Evolutionary conservation across 192 early-diverging fungal species (phyloP).

Genomic region (Gaertneriomyces sp.): DNA sequence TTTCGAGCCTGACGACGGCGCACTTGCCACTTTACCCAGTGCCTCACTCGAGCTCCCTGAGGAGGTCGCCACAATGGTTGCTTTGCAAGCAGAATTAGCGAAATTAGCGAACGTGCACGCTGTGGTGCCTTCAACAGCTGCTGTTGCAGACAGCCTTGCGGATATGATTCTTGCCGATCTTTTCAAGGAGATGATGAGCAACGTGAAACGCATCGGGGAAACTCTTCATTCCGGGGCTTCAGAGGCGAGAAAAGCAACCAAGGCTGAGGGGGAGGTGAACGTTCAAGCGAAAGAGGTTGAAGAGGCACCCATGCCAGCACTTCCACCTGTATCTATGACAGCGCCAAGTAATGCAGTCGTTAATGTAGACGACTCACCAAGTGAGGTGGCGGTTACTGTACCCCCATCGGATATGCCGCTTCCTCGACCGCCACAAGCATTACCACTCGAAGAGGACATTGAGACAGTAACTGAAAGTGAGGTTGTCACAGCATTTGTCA

Average conservation of each 20-base stretch:
- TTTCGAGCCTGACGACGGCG: no score
- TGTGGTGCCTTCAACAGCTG: not conserved
- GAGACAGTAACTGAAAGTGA: not conserved
- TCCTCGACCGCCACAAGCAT: no score
- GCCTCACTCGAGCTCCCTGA: not conserved
- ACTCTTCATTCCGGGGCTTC: not conserved
- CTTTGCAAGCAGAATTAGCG: not conserved
- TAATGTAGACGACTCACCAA: no score
- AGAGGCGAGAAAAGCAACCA: not conserved
- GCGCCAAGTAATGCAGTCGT: no score
- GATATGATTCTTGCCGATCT: not conserved
- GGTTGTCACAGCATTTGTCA: not conserved
- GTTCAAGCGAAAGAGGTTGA: no score
- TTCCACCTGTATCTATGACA: no score
- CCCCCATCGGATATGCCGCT: no score
- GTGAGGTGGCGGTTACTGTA: no score
- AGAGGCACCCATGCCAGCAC: no score
- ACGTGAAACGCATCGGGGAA: not conserved
- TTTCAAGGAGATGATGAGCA: not conserved
- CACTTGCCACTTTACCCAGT: not conserved
- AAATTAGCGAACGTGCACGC: not conserved
- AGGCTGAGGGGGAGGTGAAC: no score
- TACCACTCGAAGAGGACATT: no score
- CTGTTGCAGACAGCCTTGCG: not conserved
- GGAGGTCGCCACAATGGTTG: not conserved